phyloP scores from a whole-genome alignment of 805 yeast genomes.

The Allodekkera sacchari region DNA sequence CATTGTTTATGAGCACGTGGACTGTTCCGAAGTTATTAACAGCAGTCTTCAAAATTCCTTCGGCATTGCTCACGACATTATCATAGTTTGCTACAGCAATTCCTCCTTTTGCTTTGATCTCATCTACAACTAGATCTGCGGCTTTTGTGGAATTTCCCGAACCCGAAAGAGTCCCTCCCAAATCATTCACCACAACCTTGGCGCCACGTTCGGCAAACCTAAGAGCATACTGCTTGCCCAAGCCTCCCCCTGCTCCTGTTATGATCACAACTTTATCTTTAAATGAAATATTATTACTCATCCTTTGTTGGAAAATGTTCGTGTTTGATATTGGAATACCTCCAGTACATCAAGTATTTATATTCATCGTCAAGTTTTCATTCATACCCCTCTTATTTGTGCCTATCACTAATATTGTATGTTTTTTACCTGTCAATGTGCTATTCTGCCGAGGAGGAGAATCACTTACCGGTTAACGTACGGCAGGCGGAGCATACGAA shows the following conservation, averaged over 20 bases:
- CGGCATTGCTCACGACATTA: slow-evolving; percentile 77
- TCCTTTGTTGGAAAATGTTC: slow-evolving; percentile 7
- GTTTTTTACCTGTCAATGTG: too few relatives aligned
- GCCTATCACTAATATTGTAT: too few relatives aligned
- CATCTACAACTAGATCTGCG: slow-evolving; percentile 85
- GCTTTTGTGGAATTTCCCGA: slow-evolving; percentile 61
- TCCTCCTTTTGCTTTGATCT: slow-evolving; percentile 71
- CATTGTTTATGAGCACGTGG: slow-evolving; percentile 85
- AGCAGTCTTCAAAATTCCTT: slow-evolving; percentile 77
- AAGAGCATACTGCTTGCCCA: slow-evolving; percentile 82
- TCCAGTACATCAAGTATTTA: neutral
- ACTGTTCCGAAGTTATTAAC: slow-evolving; percentile 81
- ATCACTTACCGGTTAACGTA: too few relatives aligned
- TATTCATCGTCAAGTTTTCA: neutral
- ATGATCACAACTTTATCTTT: slow-evolving; percentile 84
- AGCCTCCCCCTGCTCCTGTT: slow-evolving; percentile 98
- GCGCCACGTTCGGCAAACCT: slow-evolving; percentile 90
- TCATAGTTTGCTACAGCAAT: slow-evolving; percentile 90
- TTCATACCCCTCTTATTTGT: neutral
- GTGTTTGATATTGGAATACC: neutral
- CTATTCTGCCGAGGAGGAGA: neutral
- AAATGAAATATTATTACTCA: slow-evolving; percentile 33
- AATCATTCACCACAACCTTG: slow-evolving; percentile 88
- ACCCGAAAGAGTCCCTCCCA: slow-evolving; percentile 79
- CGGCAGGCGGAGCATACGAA: too few relatives aligned